These are phyloP conservation scores for Candida chauliodis DNA, from an alignment of 805 yeast species.

Conservation along the genomic window DNA sequence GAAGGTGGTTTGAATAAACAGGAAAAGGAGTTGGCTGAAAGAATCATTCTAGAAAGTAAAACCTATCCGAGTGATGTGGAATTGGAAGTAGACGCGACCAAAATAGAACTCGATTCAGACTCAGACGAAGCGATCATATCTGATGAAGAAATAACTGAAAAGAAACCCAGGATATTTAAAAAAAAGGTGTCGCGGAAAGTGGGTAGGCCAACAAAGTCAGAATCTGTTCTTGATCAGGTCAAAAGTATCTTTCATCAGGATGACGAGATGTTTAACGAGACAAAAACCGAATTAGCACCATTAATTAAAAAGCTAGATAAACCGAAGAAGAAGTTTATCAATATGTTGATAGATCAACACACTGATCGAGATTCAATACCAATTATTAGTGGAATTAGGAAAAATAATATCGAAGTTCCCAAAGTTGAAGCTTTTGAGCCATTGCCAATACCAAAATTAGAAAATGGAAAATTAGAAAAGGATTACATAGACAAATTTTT, in stretches of 20 bases:
- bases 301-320: neutral
- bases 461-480: conserved; percentile 35
- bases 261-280: conserved; percentile 5
- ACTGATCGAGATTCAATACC: conserved; percentile 9
- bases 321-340: conserved; percentile 5
- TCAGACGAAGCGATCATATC: conserved; percentile 1
- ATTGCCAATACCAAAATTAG: conserved; percentile 17
- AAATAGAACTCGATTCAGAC: neutral
- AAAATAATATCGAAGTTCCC: conserved; percentile 2
- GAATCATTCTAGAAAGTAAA: conserved; percentile 24
- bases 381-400: conserved; percentile 12
- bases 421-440: conserved; percentile 12
- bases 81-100: conserved; percentile 15
- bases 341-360: conserved; percentile 8
- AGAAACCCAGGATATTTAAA: conserved; percentile 13
- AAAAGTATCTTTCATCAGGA: conserved; percentile 31
- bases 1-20: conserved; percentile 27
- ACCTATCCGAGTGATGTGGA: conserved; percentile 14
- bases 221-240: conserved; percentile 22
- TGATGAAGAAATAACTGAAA: conserved; percentile 5
- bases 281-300: neutral
- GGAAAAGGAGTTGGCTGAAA: conserved; percentile 45
- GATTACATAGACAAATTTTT: conserved; percentile 38
- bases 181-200: conserved; percentile 5
- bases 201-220: conserved; percentile 28